A percentile compares a stretch with the other conserved stretches of the same genome.
phyloP scores from a whole-genome alignment of 73 alveolate genomes.

The Symbiodinium pilosum region DNA sequence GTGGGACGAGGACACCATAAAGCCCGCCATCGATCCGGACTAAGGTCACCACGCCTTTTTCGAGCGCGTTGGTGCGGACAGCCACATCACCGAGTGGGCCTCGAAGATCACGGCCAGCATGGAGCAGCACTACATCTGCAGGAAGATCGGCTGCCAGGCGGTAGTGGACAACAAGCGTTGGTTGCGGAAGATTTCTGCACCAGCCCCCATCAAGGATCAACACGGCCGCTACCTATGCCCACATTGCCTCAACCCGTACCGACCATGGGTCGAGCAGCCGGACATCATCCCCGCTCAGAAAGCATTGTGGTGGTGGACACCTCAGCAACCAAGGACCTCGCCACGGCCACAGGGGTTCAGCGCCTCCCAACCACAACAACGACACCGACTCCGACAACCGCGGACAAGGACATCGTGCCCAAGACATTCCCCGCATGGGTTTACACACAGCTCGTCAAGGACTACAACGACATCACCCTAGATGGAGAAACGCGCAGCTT shows the following conservation, averaged over 20 bases:
- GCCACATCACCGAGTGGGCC: background rate
- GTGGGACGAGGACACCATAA: background rate
- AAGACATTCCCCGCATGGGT: background rate
- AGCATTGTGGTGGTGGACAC: background rate
- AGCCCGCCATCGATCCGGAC: background rate
- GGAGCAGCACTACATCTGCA: background rate
- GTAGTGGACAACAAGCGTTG: background rate
- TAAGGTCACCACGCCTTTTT: too few relatives aligned
- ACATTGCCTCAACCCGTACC: background rate
- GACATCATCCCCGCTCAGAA: background rate
- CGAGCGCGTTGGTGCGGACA: too few relatives aligned
- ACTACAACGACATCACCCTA: background rate
- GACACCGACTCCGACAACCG: background rate
- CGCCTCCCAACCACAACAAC: too few relatives aligned
- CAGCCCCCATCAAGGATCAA: background rate
- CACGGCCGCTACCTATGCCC: background rate
- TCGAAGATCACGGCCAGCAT: background rate
- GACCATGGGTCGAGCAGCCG: background rate
- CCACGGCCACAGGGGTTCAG: too few relatives aligned
- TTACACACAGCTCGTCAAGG: background rate
- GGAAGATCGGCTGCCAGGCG: background rate
- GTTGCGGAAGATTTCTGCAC: background rate
- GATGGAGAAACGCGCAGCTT: background rate
- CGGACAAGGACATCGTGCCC: background rate
- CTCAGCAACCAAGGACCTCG: background rate